Evolutionary conservation across 2,329 filamentous ascomycete species (phyloP), one percentile per base, ranked within the genome.

Genomic region (Talaromyces sp.): DNA sequence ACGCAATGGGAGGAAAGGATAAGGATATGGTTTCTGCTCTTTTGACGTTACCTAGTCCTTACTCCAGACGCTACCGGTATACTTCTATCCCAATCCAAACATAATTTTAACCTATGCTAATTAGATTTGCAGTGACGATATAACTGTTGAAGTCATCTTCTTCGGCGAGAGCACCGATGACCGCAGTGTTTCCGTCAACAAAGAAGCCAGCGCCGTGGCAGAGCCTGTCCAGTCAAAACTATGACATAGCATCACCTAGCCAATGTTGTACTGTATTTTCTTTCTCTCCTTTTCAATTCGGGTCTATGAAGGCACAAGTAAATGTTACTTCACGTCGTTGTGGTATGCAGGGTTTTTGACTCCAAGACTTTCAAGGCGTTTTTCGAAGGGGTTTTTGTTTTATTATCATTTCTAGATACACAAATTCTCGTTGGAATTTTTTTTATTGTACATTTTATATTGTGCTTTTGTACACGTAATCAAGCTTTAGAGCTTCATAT

Each of bases 121-220:
- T 32, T 19, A 27, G 17, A 55, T 71, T 76, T 63, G 93, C 63
- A 93, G 92, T 67, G 95, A 99, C 73, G 95, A 99, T 73, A 80
- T 99, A 65, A 99, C 95, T 0, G 93, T 99, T 17, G 92, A 99
- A 75, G 95, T 99, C 64, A 96, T 99, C 71, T 99, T 99, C 83
- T 99, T 99, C 70, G 95, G 95, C 63, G 86, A 96, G 68, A 86
- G 88, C 39, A 72, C 88, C 58, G 88, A 88, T 73, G 89, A 84
- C 32, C 92, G 93, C 39, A 88, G 89, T 65, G 89, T 98, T 5
- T 85, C 88, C 5, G 75, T 96, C 62, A 99, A 98, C 76, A 82
- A 88, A 65, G 93, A 97, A 71, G 95, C 95, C 1, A 96, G 88
- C 63, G 91, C 89, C 44, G 74, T 80, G 2, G 78, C 79, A 57